Conservation (phyloP, 2,329 filamentous ascomycete genomes). For the Pseudofabraea citricarpa region DNA sequence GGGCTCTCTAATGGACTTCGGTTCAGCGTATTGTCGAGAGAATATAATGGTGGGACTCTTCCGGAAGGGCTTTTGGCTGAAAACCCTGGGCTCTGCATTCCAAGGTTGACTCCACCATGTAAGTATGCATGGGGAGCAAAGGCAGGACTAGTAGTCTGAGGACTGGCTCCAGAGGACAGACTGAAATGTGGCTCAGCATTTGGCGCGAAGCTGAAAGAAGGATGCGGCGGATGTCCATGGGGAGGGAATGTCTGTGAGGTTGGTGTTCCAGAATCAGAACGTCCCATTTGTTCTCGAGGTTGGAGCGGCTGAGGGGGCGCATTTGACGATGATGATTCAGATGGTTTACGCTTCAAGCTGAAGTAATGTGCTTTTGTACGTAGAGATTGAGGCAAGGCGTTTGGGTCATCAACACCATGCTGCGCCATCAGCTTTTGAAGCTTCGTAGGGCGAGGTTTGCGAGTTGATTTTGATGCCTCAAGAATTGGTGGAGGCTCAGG, state of each 20-base stretch:
- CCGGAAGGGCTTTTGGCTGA: constrained; percentile 3
- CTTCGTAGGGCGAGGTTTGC: constrained; percentile 94
- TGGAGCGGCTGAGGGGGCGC: constrained; percentile 21
- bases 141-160: constrained; percentile 17
- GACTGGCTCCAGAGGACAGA: constrained; percentile 12
- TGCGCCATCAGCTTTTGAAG: constrained; percentile 91
- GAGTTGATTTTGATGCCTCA: constrained; percentile 82
- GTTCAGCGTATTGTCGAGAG: background rate
- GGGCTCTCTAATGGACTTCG: background rate
- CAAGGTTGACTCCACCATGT: constrained; percentile 3
- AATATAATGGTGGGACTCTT: background rate
- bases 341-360: constrained; percentile 23
- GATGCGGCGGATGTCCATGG: constrained; percentile 23
- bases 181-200: constrained; percentile 21
- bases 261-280: constrained; percentile 24
- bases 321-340: constrained; percentile 22
- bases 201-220: constrained; percentile 16
- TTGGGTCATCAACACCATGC: constrained; percentile 82
- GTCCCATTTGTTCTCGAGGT: constrained; percentile 21
- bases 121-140: constrained; percentile 27
- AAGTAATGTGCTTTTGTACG: constrained; percentile 27
- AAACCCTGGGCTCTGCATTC: constrained; percentile 16
- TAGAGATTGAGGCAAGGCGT: constrained; percentile 75
- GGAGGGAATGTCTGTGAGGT: constrained; percentile 21
- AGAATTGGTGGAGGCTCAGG: constrained; percentile 80